Evolutionary conservation across 176 grass and related monocot species (phyloP), one percentile per base, ranked within the genome.

Genomic region (Ananas comosus): DNA sequence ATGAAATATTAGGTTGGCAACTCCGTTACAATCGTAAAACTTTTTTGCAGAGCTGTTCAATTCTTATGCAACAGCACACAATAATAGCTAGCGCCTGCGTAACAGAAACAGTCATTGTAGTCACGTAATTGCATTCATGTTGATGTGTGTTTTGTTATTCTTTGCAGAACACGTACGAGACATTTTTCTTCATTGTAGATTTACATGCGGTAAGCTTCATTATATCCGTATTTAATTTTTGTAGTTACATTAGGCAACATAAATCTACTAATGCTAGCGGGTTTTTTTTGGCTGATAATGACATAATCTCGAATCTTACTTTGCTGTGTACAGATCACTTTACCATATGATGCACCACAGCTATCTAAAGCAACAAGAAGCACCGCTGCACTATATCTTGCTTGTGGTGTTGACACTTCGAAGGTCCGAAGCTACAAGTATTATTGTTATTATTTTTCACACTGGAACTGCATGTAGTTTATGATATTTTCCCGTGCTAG

Each of bases 171-270:
- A 75, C 64, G n/a, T 97, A 92, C 12, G 93, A 97, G 73, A 97
- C 93, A 51, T 79, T 97, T 14, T 97, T 97, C 87, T 97, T 97
- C 81, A 97, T 97, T 51, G 93, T 97, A 68, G 93, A 97, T 56
- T 74, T 97, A 59, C 93, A 97, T 77, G 93, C 93, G 22, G 93
- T 92, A 83, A 85, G 78, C 47, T 76, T 51, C 16, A 16, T 61
- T 61, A 18, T n/a, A 10, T 17, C 56, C 10, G 21, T 10, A 18
- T 18, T 61, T 42, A 42, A 17, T 61, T 11, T 10, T 9, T 61
- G 19, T 56, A 14, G 13, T 3, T n/a, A 56, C n/a, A n/a, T 56
- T 14, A 1, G n/a, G 3, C 13, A 57, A 17, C n/a, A 18, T 61
- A 10, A 22, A 61, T 16, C 56, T n/a, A 61, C n/a, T 18, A 61